These are phyloP conservation scores for Colletotrichum tropicale DNA, from an alignment of 2,329 filamentous ascomycete species.

Conservation along the genomic window DNA sequence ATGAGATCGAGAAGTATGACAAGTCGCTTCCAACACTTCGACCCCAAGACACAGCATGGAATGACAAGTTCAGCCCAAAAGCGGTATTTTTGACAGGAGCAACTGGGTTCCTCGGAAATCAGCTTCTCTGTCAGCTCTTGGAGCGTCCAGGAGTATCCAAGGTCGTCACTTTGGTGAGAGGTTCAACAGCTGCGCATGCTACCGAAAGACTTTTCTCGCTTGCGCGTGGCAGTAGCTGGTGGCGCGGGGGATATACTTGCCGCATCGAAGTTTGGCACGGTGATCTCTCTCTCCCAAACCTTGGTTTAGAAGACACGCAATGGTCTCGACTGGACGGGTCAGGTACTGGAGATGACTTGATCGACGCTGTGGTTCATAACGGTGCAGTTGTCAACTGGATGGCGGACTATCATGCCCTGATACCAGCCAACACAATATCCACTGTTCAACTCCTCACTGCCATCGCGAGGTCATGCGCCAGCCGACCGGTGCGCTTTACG, in stretches of 20 bases:
- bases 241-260: not conserved
- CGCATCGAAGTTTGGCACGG: constrained; percentile 16
- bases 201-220: constrained; percentile 14
- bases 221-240: constrained; percentile 20
- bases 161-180: constrained; percentile 14
- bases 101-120: constrained; percentile 19
- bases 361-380: constrained; percentile 9
- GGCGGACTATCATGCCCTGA: not conserved
- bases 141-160: not conserved
- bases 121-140: constrained; percentile 14
- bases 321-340: constrained; percentile 4
- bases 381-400: constrained; percentile 17
- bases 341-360: not conserved
- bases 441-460: constrained; percentile 1
- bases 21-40: not conserved
- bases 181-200: not conserved
- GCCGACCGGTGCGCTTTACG: not conserved
- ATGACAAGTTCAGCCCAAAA: not conserved
- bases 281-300: not conserved
- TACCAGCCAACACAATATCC: not conserved
- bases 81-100: constrained; percentile 15
- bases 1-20: not conserved
- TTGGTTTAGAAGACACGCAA: not conserved
- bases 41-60: not conserved
- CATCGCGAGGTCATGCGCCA: not conserved